Evolutionary conservation across 2,329 filamentous ascomycete genomes (phyloP).

Genomic region (Cadophora luteo-olivacea): DNA sequence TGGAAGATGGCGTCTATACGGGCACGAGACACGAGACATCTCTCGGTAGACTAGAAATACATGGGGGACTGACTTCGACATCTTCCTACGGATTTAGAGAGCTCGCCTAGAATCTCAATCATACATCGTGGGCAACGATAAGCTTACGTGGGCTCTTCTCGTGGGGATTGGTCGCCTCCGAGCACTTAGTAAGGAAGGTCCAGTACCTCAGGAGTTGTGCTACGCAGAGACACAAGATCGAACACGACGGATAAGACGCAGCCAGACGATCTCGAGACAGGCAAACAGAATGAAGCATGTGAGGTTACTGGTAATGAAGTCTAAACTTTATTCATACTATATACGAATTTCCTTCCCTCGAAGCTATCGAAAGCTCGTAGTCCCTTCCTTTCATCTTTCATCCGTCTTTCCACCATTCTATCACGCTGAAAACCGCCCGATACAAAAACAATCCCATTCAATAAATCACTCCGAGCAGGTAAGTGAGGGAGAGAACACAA

Average conservation of each 20-base stretch:
- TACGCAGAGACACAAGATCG: not conserved
- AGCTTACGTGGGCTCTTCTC: no score
- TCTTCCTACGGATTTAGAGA: no score
- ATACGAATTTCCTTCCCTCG: not conserved
- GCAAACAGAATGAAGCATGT: not conserved
- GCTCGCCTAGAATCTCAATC: no score
- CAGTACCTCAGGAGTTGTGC: no score
- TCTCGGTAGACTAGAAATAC: no score
- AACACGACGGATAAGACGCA: not conserved
- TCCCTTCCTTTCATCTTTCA: not conserved
- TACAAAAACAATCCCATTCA: conserved; percentile 1
- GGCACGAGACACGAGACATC: no score
- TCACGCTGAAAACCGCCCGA: not conserved
- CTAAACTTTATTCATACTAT: conserved; percentile 19
- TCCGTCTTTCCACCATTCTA: not conserved
- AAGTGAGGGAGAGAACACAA: not conserved
- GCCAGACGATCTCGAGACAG: not conserved
- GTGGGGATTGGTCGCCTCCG: no score
- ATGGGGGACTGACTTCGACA: no score
- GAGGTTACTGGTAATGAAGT: not conserved
- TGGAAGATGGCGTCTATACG: no score
- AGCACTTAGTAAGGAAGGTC: no score
- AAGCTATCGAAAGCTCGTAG: not conserved
- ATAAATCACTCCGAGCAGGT: not conserved
- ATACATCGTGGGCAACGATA: no score